Conservation (phyloP, 352 stramenopile species). For the Achlya hypogyna region DNA sequence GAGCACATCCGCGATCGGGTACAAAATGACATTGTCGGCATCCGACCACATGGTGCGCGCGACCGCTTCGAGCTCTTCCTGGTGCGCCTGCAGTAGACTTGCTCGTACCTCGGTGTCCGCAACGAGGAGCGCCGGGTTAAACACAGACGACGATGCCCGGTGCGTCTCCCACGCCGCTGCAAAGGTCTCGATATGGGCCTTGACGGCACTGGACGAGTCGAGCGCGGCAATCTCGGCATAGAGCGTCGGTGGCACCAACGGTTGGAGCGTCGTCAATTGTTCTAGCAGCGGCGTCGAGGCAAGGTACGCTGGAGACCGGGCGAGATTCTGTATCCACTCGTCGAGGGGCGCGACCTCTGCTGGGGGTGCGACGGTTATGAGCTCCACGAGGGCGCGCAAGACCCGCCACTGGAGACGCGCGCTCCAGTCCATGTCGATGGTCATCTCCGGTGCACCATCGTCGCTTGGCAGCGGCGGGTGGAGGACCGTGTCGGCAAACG, state of each 20-base stretch:
- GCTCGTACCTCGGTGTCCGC: background rate
- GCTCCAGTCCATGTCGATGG: background rate
- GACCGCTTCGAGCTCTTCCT: background rate
- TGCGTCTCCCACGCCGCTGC: background rate
- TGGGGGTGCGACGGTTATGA: background rate
- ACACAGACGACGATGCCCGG: background rate
- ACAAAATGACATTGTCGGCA: background rate
- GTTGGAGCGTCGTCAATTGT: background rate
- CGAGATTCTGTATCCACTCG: background rate
- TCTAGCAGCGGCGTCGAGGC: background rate
- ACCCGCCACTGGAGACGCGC: background rate
- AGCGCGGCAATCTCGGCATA: background rate
- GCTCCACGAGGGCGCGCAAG: background rate
- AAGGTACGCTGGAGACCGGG: background rate
- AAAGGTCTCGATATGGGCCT: background rate
- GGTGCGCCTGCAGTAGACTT: background rate
- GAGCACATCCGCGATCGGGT: background rate
- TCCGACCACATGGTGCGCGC: background rate
- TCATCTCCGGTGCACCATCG: background rate
- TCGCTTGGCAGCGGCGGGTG: background rate
- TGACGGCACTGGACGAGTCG: background rate
- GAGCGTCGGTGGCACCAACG: background rate
- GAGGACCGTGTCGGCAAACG: background rate
- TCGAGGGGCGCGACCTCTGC: background rate
- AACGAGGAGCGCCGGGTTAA: background rate